Evolutionary conservation across 148 eudicot species (phyloP).

Genomic region (Cornus florida): DNA sequence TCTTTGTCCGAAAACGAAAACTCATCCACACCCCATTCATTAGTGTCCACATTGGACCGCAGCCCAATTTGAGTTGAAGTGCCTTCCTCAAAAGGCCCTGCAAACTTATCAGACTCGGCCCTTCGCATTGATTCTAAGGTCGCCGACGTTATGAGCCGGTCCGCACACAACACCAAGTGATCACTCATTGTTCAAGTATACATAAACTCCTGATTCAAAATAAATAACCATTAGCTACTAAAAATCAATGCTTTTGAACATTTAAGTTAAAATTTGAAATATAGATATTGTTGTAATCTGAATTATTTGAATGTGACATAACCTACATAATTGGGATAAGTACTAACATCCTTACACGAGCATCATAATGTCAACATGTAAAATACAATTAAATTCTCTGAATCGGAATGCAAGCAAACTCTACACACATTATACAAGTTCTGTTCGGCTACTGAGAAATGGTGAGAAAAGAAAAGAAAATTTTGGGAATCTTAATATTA

Average conservation of each 20-base stretch:
- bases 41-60: not conserved
- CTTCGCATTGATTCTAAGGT: not conserved
- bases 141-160: not conserved
- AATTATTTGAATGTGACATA: too few relatives aligned
- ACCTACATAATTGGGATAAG: too few relatives aligned
- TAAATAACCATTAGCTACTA: not conserved
- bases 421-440: not conserved
- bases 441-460: not conserved
- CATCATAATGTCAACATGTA: too few relatives aligned
- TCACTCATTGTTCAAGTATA: slow-evolving; percentile 1
- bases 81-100: not conserved
- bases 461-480: not conserved
- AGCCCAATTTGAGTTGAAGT: not conserved
- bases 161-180: not conserved
- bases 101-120: not conserved
- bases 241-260: not conserved
- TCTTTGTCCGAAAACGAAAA: slow-evolving; percentile 1
- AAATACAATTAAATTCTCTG: not conserved
- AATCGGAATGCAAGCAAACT: too few relatives aligned
- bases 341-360: too few relatives aligned
- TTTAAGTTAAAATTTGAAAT: not conserved
- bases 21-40: not conserved
- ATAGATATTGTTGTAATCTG: too few relatives aligned
- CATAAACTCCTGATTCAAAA: not conserved
- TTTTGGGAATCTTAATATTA: not conserved